Evolutionary conservation across 768 basidiomycete genomes (phyloP).

Genomic region (Ephemerocybe angulata): DNA sequence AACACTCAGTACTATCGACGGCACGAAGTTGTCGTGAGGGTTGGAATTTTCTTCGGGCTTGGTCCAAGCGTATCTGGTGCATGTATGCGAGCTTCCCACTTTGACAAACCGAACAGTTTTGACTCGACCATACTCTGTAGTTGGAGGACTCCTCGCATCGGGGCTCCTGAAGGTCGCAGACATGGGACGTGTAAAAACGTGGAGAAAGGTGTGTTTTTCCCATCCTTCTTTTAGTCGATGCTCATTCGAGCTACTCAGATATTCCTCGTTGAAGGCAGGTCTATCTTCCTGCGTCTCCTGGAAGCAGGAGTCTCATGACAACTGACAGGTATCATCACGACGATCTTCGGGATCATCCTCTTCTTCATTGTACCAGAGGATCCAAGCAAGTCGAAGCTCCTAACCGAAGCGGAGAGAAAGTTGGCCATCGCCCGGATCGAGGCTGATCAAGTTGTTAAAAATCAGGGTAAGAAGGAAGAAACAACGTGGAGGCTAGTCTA

Average conservation of each 20-base stretch:
- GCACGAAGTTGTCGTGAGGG: conserved; percentile 28
- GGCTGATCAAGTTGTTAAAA: conserved; percentile 27
- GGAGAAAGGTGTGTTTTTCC: conserved; percentile 29
- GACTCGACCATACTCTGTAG: too few species aligned
- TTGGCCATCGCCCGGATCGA: conserved; percentile 28
- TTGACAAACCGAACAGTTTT: too few species aligned
- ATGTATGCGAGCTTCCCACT: conserved; percentile 19
- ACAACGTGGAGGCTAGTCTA: conserved; percentile 6
- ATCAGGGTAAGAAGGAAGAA: conserved; percentile 13
- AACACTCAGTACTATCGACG: conserved; percentile 28
- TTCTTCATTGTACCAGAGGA: conserved; percentile 26
- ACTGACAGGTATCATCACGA: conserved; percentile 25
- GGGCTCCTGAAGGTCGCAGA: conserved; percentile 31
- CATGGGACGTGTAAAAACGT: conserved; percentile 28
- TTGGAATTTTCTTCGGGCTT: conserved; percentile 32
- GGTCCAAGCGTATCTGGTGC: conserved; percentile 32
- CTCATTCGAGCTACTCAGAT: conserved; percentile 16
- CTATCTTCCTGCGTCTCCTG: neutral
- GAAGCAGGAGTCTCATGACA: neutral
- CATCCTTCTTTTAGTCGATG: neutral
- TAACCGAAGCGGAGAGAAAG: conserved; percentile 25
- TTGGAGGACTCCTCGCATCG: conserved; percentile 36
- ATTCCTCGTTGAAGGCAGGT: conserved; percentile 29
- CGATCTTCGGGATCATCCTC: conserved; percentile 22
- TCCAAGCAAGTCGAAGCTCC: conserved; percentile 22